Evolutionary conservation across 352 stramenopile species (phyloP).

Genomic region (Phytophthora idaei): DNA sequence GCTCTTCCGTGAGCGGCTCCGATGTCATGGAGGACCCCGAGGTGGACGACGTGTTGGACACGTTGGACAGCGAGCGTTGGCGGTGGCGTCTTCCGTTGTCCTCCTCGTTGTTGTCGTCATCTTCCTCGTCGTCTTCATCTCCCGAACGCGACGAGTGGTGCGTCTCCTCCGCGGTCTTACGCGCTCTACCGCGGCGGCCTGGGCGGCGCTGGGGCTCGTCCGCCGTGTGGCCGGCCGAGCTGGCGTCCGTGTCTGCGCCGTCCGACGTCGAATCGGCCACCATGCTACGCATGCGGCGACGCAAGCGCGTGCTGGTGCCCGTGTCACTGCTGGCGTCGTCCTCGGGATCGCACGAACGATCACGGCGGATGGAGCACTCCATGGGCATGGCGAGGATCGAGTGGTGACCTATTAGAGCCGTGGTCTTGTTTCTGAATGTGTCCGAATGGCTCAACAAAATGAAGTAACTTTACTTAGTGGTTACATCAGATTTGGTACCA

Average conservation of each 20-base stretch:
- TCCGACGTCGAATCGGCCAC: conserved; percentile 55
- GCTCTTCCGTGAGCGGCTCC: conserved; percentile 47
- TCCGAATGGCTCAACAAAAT: neutral
- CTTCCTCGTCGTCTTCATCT: conserved; percentile 34
- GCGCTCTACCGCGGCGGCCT: conserved; percentile 28
- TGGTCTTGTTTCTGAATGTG: conserved; percentile 1
- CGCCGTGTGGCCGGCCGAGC: conserved; percentile 26
- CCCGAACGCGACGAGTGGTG: conserved; percentile 31
- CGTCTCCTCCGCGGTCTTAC: conserved; percentile 36
- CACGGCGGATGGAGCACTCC: conserved; percentile 63
- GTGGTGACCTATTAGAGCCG: neutral
- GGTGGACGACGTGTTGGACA: conserved; percentile 63
- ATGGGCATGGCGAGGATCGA: conserved; percentile 27
- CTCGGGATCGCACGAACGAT: conserved; percentile 31
- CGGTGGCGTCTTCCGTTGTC: conserved; percentile 40
- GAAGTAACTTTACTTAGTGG: neutral
- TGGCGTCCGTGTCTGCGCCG: conserved; percentile 66
- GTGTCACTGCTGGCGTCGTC: conserved; percentile 39
- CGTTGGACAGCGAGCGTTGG: conserved; percentile 67
- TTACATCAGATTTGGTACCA: neutral
- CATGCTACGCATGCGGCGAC: conserved; percentile 37
- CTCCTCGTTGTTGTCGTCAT: conserved; percentile 31
- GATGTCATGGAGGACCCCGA: conserved; percentile 58
- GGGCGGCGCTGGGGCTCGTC: conserved; percentile 20
- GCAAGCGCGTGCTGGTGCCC: conserved; percentile 37